Percentiles rank a stretch among this genome's conserved stretches.
phyloP scores from a whole-genome alignment of 441 rosid species.

The Erodium texanum region DNA sequence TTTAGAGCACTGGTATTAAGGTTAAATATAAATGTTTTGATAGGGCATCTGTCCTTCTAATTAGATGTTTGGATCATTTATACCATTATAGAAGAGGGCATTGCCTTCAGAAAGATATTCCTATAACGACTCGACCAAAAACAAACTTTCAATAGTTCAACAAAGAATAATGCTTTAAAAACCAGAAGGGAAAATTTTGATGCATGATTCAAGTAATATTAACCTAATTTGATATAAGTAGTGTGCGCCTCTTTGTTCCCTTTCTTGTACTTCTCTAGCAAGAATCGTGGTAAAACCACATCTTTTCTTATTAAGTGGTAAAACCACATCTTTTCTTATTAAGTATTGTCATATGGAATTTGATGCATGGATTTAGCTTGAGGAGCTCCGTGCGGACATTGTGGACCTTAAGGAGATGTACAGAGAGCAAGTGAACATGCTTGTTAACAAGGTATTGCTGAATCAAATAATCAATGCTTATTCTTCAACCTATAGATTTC shows the following conservation, averaged over 20 bases:
- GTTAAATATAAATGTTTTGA: background rate
- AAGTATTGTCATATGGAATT: slow-evolving; percentile 15
- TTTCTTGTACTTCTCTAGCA: background rate
- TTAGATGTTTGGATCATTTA: background rate
- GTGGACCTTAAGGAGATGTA: slow-evolving; percentile 98
- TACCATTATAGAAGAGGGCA: background rate
- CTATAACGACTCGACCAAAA: background rate
- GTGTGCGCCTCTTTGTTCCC: too few species aligned
- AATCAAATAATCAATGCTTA: background rate
- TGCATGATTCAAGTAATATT: background rate
- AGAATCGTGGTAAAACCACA: background rate
- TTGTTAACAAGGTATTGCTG: slow-evolving; percentile 71
- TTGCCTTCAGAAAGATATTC: background rate
- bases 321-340: background rate
- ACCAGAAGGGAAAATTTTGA: background rate
- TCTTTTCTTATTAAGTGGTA: background rate
- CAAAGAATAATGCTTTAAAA: background rate
- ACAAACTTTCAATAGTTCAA: background rate
- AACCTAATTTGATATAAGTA: background rate
- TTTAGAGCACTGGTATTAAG: too few species aligned
- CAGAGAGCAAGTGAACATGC: slow-evolving; percentile 97
- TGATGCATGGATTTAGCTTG: slow-evolving; percentile 51
- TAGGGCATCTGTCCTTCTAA: background rate
- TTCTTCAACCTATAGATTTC: background rate
- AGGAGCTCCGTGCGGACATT: slow-evolving; percentile 93